phyloP scores from a whole-genome alignment of 805 yeast species.

The Brettanomyces sp. region DNA sequence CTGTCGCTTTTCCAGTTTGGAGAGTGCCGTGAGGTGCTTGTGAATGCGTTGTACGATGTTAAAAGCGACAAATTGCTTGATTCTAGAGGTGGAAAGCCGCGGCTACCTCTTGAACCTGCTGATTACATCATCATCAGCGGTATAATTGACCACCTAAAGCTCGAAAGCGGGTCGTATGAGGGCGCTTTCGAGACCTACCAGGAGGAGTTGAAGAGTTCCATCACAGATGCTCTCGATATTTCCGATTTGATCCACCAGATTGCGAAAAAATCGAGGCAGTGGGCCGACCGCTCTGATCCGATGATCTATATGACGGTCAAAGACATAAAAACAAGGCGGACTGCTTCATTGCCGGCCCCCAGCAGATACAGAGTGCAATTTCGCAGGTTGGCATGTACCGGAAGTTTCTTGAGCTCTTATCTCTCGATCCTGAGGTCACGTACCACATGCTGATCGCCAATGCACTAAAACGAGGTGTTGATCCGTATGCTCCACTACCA shows the following conservation, averaged over 20 bases:
- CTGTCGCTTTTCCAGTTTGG: slow-evolving; percentile 34
- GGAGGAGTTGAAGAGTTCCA: slow-evolving; percentile 9
- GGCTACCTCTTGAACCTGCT: slow-evolving; percentile 4
- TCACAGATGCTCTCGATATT: slow-evolving; percentile 11
- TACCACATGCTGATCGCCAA: slow-evolving; percentile 38
- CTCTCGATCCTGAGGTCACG: slow-evolving; percentile 19
- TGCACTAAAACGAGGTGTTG: slow-evolving; percentile 35
- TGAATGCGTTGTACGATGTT: slow-evolving; percentile 42
- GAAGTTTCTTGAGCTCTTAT: slow-evolving; percentile 33
- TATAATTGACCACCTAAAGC: slow-evolving; percentile 42
- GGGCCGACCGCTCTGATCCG: slow-evolving; percentile 21
- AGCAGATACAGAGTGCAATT: slow-evolving; percentile 26
- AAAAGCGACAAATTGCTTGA: slow-evolving; percentile 7
- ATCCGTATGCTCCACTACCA: slow-evolving; percentile 39
- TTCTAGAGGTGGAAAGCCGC: not conserved
- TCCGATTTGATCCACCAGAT: slow-evolving; percentile 11
- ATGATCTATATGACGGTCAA: slow-evolving; percentile 27
- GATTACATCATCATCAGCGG: slow-evolving; percentile 49
- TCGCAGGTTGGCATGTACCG: slow-evolving; percentile 57
- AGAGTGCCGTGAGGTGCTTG: slow-evolving; percentile 52
- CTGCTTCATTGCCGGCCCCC: slow-evolving; percentile 30
- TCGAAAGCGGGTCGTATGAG: slow-evolving; percentile 11
- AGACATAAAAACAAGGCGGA: slow-evolving; percentile 57
- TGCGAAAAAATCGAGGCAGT: slow-evolving; percentile 3
- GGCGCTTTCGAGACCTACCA: slow-evolving; percentile 14